phyloP scores from a whole-genome alignment of 371 early-diverging fungal genomes.

The Lichtheimia corymbifera region DNA sequence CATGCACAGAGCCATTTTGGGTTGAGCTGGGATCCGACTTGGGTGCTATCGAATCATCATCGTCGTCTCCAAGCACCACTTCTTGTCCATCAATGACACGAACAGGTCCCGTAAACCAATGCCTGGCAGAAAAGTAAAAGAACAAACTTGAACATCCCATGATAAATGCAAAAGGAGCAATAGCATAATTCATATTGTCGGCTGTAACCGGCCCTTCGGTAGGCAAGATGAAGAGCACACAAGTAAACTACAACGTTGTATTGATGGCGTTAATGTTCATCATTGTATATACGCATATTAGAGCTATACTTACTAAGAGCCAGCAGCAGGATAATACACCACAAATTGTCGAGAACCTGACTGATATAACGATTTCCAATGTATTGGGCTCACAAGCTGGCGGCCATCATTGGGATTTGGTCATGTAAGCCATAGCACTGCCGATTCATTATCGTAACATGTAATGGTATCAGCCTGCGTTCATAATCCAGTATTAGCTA shows the following conservation, averaged over 20 bases:
- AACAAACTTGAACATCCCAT: constrained; percentile 22
- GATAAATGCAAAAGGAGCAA: constrained; percentile 44
- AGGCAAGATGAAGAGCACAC: constrained; percentile 18
- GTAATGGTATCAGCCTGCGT: too few relatives aligned
- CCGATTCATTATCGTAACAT: too few relatives aligned
- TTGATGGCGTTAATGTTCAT: constrained; percentile 39
- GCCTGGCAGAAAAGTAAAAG: constrained; percentile 43
- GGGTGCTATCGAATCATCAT: constrained; percentile 1
- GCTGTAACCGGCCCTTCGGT: constrained; percentile 31
- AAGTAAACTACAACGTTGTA: constrained; percentile 24
- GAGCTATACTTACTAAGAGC: constrained; percentile 58
- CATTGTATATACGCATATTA: neutral
- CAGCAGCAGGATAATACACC: constrained; percentile 52
- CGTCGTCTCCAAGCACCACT: constrained; percentile 41
- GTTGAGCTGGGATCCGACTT: too few relatives aligned
- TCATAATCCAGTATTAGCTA: too few relatives aligned
- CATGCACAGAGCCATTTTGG: neutral
- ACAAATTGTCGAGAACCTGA: constrained; percentile 42
- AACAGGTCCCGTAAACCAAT: constrained; percentile 53
- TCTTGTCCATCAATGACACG: constrained; percentile 40
- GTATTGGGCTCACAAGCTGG: too few relatives aligned
- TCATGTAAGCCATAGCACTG: too few relatives aligned
- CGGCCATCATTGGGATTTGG: too few relatives aligned
- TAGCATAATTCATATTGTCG: constrained; percentile 54
- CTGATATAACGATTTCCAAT: too few relatives aligned